Percentiles rank a stretch among this genome's conserved stretches.
Conservation (phyloP, 805 yeast genomes). For the Saccharomycopsis microspora region DNA sequence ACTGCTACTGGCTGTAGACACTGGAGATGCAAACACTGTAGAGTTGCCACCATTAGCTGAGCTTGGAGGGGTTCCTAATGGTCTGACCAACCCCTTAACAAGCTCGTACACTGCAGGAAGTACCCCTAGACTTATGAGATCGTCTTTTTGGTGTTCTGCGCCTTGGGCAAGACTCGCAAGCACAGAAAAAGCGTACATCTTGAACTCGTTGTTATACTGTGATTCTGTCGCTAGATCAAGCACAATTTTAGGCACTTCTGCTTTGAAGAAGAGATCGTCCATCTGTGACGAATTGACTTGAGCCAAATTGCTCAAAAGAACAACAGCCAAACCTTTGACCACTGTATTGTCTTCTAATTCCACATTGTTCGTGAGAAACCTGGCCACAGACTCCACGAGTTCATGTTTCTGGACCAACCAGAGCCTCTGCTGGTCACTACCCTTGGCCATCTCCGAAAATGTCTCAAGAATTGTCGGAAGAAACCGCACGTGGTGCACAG, state of each 20-base stretch:
- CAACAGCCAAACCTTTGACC: conserved; percentile 5
- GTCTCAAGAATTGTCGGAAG: conserved; percentile 7
- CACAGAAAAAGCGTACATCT: neutral
- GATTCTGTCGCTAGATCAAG: conserved; percentile 8
- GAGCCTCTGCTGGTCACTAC: conserved; percentile 10
- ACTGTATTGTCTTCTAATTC: conserved; percentile 1
- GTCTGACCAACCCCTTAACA: neutral
- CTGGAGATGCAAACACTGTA: neutral
- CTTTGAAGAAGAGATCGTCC: conserved; percentile 1
- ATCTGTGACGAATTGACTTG: conserved; percentile 1
- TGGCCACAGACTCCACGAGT: neutral
- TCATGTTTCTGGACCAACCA: conserved; percentile 11
- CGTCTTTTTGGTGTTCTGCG: conserved; percentile 10
- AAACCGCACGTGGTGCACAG: conserved; percentile 1
- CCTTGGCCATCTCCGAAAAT: conserved; percentile 8
- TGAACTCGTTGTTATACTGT: neutral
- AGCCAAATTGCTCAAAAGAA: conserved; percentile 7
- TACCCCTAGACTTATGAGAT: conserved; percentile 6
- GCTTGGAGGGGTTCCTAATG: neutral
- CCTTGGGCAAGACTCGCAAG: conserved; percentile 9
- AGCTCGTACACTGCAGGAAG: conserved; percentile 1
- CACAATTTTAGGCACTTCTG: conserved; percentile 7
- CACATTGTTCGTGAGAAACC: conserved; percentile 3
- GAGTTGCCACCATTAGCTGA: neutral
- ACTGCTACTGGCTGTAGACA: neutral